These are phyloP conservation scores for Ceratocystis ficicola DNA, from an alignment of 2,329 filamentous ascomycete genomes.

Conservation along the genomic window DNA sequence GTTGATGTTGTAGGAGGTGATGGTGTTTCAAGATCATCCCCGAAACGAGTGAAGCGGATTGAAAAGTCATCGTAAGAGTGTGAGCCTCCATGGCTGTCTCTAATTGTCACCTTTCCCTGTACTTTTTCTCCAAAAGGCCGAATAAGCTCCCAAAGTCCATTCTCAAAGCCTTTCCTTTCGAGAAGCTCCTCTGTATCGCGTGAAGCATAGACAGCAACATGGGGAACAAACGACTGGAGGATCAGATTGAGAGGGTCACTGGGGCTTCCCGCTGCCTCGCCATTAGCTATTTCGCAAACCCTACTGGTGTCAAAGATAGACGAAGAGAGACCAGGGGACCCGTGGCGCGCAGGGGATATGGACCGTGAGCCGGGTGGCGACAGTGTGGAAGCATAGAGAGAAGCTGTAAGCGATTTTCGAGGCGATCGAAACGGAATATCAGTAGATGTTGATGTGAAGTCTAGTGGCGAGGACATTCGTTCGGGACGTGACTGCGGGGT, in stretches of 20 bases:
- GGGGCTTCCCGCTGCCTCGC: conserved; percentile 35
- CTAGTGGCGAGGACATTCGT: conserved; percentile 20
- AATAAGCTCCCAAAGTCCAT: conserved; percentile 72
- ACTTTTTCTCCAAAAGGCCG: conserved; percentile 84
- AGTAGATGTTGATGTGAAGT: conserved; percentile 15
- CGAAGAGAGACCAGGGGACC: conserved; percentile 42
- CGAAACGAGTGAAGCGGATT: conserved; percentile 68
- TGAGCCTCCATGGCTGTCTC: conserved; percentile 80
- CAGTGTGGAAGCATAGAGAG: conserved; percentile 53
- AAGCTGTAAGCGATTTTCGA: conserved; percentile 43
- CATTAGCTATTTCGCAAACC: conserved; percentile 27
- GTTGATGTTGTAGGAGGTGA: conserved; percentile 30
- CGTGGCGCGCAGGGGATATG: conserved; percentile 52
- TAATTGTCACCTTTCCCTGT: conserved; percentile 74
- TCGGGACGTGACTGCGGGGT: conserved; percentile 39
- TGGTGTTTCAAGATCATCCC: conserved; percentile 43
- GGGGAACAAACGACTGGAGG: conserved; percentile 74
- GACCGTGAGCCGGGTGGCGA: conserved; percentile 57
- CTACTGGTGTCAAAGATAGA: conserved; percentile 44
- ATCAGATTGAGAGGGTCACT: conserved; percentile 54
- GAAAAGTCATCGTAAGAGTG: conserved; percentile 80
- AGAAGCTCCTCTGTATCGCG: conserved; percentile 71
- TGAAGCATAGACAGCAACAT: conserved; percentile 78
- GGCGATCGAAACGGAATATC: conserved; percentile 26
- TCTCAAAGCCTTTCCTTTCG: conserved; percentile 68